Evolutionary conservation across 352 stramenopile genomes (phyloP).

Genomic region (Globisporangium camurandrum): DNA sequence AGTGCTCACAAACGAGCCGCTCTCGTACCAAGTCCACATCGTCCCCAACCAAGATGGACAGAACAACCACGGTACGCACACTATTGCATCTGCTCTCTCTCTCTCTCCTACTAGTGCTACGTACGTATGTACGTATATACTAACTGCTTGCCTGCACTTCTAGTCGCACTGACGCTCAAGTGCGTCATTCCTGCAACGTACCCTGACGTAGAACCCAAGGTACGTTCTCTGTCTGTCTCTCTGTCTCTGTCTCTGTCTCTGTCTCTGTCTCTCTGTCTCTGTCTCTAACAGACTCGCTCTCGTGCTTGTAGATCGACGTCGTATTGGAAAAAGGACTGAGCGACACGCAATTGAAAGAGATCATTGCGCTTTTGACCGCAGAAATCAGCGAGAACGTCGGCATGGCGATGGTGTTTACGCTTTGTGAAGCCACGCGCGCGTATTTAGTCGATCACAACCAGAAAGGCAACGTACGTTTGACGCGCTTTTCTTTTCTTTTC

Average conservation of each 20-base stretch:
- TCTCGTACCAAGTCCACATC: conserved; percentile 70
- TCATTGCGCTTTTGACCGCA: conserved; percentile 48
- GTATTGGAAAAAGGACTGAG: conserved; percentile 72
- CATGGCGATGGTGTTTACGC: conserved; percentile 85
- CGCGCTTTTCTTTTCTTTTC: too few relatives aligned
- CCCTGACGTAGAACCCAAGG: conserved; percentile 59
- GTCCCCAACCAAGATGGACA: conserved; percentile 80
- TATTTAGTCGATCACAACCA: conserved; percentile 87
- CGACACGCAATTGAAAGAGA: conserved; percentile 73
- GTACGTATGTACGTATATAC: not conserved
- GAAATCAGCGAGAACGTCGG: conserved; percentile 77
- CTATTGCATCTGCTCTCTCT: too few relatives aligned
- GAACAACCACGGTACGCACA: conserved; percentile 62
- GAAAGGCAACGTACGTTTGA: conserved; percentile 64
- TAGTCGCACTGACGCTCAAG: conserved; percentile 69
- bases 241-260: too few relatives aligned
- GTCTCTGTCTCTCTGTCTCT: too few relatives aligned
- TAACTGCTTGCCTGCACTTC: not conserved
- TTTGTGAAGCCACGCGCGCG: conserved; percentile 76
- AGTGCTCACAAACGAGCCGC: conserved; percentile 74
- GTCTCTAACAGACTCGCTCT: too few relatives aligned
- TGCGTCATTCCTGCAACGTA: conserved; percentile 75
- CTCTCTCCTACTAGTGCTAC: not conserved
- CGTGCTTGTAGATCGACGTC: conserved; percentile 77
- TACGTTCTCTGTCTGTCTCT: conserved; percentile 6